A percentile compares a stretch with the other conserved stretches of the same genome.
phyloP scores from a whole-genome alignment of 768 basidiomycete genomes.

The Mycena crocata region DNA sequence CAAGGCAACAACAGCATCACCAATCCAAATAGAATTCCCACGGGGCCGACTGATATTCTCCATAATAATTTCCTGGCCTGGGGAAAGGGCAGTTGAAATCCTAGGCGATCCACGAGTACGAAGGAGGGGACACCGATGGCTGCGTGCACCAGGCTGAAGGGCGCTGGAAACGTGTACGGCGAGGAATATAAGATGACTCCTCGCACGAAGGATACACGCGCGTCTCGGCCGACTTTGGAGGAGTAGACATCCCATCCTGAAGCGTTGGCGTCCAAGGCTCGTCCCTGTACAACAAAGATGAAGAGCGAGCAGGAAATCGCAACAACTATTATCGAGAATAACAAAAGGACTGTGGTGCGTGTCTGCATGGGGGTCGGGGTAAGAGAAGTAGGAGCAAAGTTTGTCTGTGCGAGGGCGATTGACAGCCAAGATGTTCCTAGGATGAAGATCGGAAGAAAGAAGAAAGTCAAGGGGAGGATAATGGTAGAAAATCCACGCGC shows the following conservation, averaged over 20 bases:
- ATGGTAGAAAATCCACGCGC: slow-evolving; percentile 50
- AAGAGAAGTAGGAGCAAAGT: slow-evolving; percentile 32
- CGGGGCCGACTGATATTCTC: slow-evolving; percentile 54
- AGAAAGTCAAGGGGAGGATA: slow-evolving; percentile 53
- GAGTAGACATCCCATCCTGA: slow-evolving; percentile 64
- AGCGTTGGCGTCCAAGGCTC: slow-evolving; percentile 8
- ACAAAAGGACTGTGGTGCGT: slow-evolving; percentile 53
- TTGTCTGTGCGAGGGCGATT: slow-evolving; percentile 56
- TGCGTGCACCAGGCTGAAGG: slow-evolving; percentile 58
- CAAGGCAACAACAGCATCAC: slow-evolving; percentile 10
- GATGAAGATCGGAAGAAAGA: slow-evolving; percentile 63
- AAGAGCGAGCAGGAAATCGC: slow-evolving; percentile 49
- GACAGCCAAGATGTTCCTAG: slow-evolving; percentile 59
- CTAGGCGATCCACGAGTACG: slow-evolving; percentile 31
- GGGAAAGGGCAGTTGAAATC: slow-evolving; percentile 30
- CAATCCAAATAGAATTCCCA: slow-evolving; percentile 43
- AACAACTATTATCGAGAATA: slow-evolving; percentile 48
- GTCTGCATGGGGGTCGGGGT: slow-evolving; percentile 60
- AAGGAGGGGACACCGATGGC: slow-evolving; percentile 37
- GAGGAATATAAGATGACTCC: slow-evolving; percentile 49
- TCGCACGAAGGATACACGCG: slow-evolving; percentile 54
- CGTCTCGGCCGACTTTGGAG: slow-evolving; percentile 51
- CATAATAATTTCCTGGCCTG: slow-evolving; percentile 51
- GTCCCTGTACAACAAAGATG: slow-evolving; percentile 45
- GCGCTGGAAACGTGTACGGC: slow-evolving; percentile 60